Evolutionary conservation across 2,329 filamentous ascomycete species (phyloP).

Genomic region (Claviceps lovelessii): DNA sequence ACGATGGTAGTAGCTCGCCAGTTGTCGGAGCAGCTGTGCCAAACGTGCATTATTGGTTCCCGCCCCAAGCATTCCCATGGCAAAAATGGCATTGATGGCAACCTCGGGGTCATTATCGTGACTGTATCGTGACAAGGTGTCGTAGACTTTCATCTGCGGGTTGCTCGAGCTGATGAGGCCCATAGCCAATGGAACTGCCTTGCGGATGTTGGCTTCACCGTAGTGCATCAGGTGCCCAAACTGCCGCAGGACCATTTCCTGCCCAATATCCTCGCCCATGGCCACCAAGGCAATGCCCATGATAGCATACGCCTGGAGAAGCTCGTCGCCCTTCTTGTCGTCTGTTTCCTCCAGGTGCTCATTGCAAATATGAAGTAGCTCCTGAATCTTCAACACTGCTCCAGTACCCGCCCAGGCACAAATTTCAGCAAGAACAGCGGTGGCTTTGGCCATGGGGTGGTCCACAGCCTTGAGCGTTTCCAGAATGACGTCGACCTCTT

Average conservation of each 20-base stretch:
- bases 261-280: constrained; percentile 96
- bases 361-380: constrained; percentile 94
- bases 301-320: constrained; percentile 91
- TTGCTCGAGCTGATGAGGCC: constrained; percentile 94
- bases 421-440: constrained; percentile 83
- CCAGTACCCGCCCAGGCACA: constrained; percentile 97
- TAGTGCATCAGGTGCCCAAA: constrained; percentile 99
- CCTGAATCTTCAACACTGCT: constrained; percentile 91
- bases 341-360: constrained; percentile 91
- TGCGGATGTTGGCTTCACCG: constrained; percentile 90
- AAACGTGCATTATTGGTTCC: constrained; percentile 96
- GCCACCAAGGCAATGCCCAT: constrained; percentile 85
- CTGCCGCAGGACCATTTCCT: constrained; percentile 96
- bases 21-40: constrained; percentile 82
- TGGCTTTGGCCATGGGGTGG: constrained; percentile 94
- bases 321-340: constrained; percentile 87
- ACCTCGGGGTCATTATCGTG: constrained; percentile 99
- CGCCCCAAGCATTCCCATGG: constrained; percentile 92
- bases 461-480: constrained; percentile 95
- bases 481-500: constrained; percentile 95
- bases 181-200: constrained; percentile 91
- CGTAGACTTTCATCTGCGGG: constrained; percentile 99
- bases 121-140: constrained; percentile 90
- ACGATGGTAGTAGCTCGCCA: constrained; percentile 95
- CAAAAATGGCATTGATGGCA: constrained; percentile 95